phyloP scores from a whole-genome alignment of 2,329 filamentous ascomycete species.

The Penicillium sp. region DNA sequence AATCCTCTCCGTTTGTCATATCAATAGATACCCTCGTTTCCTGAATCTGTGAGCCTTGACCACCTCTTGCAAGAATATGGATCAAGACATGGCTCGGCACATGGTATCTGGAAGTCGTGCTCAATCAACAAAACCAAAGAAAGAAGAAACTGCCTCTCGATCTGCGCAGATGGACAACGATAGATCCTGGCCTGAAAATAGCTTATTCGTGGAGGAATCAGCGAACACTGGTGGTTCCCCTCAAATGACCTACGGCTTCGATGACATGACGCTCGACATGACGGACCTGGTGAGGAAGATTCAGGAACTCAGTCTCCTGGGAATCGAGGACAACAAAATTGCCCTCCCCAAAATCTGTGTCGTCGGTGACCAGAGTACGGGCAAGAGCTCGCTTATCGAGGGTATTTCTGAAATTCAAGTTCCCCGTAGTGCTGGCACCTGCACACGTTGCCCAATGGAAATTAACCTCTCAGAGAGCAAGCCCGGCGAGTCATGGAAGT shows the following conservation, averaged over 20 bases:
- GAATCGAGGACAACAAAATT: constrained; percentile 68
- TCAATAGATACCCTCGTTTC: neutral
- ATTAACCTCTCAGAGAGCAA: constrained; percentile 68
- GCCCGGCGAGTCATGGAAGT: constrained; percentile 60
- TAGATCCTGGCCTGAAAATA: neutral
- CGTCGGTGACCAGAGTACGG: constrained; percentile 81
- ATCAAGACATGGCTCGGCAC: neutral
- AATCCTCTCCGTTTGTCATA: too few species aligned
- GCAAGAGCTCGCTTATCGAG: constrained; percentile 72
- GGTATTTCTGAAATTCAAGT: constrained; percentile 70
- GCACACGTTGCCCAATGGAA: constrained; percentile 79
- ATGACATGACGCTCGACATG: constrained; percentile 39
- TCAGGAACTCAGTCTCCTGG: constrained; percentile 68
- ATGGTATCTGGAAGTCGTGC: neutral
- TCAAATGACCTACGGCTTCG: neutral
- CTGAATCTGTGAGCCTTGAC: neutral
- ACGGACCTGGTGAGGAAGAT: constrained; percentile 46
- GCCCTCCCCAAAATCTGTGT: constrained; percentile 78
- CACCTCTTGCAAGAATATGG: neutral
- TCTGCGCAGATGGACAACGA: neutral
- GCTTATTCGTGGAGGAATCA: neutral
- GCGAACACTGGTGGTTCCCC: neutral
- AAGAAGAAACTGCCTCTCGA: neutral
- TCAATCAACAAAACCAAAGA: neutral
- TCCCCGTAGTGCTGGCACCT: constrained; percentile 71